Percentiles rank a stretch among this genome's conserved stretches.
phyloP scores from a whole-genome alignment of 2,329 filamentous ascomycete genomes.

The Claviceps digitariae region DNA sequence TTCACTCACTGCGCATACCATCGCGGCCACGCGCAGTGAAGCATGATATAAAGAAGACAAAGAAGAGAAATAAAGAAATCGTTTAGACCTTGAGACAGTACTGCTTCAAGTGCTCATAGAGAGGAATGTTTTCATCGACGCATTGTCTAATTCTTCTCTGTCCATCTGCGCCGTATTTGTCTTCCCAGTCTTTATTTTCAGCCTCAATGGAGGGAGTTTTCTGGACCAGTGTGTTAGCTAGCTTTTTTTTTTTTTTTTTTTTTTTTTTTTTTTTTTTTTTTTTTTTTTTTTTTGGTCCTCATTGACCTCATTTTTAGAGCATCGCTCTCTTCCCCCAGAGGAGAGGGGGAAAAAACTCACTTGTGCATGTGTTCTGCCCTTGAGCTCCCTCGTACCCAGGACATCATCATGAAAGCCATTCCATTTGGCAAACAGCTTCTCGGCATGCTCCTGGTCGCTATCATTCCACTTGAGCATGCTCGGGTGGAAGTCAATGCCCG shows the following conservation, averaged over 20 bases:
- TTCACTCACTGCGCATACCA: not conserved
- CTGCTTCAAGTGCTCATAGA: constrained; percentile 73
- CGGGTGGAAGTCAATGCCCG: constrained; percentile 61
- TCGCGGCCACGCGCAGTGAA: too few species aligned
- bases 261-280: not conserved
- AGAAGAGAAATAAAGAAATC: too few species aligned
- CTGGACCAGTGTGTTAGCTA: constrained; percentile 22
- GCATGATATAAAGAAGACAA: too few species aligned
- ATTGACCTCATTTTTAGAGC: too few species aligned
- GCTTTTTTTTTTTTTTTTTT: not conserved
- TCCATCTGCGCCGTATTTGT: constrained; percentile 61
- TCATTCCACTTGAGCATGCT: constrained; percentile 79
- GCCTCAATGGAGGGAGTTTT: constrained; percentile 50
- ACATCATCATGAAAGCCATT: constrained; percentile 94
- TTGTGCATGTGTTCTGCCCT: constrained; percentile 51
- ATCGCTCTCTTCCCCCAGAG: too few species aligned
- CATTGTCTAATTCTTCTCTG: constrained; percentile 56
- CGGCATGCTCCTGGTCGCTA: constrained; percentile 58
- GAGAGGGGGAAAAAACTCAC: constrained; percentile 26
- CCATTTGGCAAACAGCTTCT: constrained; percentile 86
- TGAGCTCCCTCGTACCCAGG: constrained; percentile 65
- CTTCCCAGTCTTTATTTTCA: constrained; percentile 56
- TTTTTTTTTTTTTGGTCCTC: not conserved
- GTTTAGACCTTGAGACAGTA: constrained; percentile 53
- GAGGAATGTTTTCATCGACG: constrained; percentile 56